Conservation (phyloP, 345 rosid species). For the Balakata baccata region DNA sequence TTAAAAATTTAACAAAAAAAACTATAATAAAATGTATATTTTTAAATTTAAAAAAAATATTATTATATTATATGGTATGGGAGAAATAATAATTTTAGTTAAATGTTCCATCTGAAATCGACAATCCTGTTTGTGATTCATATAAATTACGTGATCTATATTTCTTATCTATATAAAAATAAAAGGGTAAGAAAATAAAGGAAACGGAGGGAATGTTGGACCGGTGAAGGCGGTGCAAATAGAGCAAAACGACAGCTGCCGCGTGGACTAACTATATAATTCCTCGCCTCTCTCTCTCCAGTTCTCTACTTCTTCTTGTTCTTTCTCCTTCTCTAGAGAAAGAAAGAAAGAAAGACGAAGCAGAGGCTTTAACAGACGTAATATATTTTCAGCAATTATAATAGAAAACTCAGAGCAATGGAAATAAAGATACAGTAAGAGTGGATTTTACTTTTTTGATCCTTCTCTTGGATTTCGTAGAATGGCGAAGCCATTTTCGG, state of each 20-base stretch:
- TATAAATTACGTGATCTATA: not conserved
- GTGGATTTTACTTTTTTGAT: not conserved
- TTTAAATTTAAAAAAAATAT: no score
- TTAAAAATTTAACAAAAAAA: no score
- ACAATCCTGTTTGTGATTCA: not conserved
- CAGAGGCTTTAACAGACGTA: no score
- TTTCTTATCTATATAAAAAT: not conserved
- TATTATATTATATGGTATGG: no score
- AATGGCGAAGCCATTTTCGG: constrained; percentile 61
- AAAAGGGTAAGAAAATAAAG: not conserved
- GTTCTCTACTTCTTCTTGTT: not conserved
- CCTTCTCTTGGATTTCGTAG: not conserved
- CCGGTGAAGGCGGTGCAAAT: not conserved
- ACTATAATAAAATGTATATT: no score
- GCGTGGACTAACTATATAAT: constrained; percentile 2
- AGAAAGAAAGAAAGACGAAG: not conserved
- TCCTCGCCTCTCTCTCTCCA: not conserved
- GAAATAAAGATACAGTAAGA: not conserved
- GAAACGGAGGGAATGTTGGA: not conserved
- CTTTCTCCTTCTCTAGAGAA: not conserved
- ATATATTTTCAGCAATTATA: not conserved
- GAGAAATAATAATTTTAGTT: no score
- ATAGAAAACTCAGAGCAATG: no score
- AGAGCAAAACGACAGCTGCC: not conserved
- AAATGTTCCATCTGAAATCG: no score